Evolutionary conservation across 2,329 filamentous ascomycete species (phyloP).

Genomic region (Exophiala sideris): DNA sequence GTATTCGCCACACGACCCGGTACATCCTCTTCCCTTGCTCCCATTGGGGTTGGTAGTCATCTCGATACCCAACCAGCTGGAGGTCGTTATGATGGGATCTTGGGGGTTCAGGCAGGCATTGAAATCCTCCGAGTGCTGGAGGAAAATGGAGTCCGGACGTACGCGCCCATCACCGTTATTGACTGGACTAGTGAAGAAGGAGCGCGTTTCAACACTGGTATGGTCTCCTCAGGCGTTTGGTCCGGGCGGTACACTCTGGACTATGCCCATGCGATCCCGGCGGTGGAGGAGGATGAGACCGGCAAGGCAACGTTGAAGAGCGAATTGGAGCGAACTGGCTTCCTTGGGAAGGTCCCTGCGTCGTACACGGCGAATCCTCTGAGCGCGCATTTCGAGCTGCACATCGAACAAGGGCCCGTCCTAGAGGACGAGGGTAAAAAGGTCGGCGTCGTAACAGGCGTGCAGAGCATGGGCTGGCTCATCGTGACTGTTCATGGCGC

Average conservation of each 20-base stretch:
- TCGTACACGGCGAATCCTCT: constrained; percentile 61
- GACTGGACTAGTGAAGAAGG: constrained; percentile 84
- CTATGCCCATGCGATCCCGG: constrained; percentile 58
- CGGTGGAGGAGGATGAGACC: constrained; percentile 43
- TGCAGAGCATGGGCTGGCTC: constrained; percentile 73
- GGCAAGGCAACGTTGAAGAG: constrained; percentile 54
- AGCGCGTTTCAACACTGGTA: constrained; percentile 71
- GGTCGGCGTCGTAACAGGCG: constrained; percentile 70
- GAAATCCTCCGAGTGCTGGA: constrained; percentile 67
- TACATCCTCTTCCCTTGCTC: constrained; percentile 51
- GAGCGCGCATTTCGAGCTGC: constrained; percentile 75
- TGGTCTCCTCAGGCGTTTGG: constrained; percentile 77
- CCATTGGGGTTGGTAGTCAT: constrained; percentile 69
- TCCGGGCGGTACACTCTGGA: constrained; percentile 62
- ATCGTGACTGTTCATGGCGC: constrained; percentile 62
- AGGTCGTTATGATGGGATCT: constrained; percentile 70
- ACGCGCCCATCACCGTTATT: constrained; percentile 68
- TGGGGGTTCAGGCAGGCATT: constrained; percentile 69
- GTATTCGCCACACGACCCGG: constrained; percentile 72
- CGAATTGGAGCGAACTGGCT: constrained; percentile 69
- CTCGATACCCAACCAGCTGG: constrained; percentile 52
- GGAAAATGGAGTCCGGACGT: constrained; percentile 65
- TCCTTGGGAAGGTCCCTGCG: constrained; percentile 58
- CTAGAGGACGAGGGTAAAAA: constrained; percentile 64
- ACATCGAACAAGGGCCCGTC: constrained; percentile 79